Evolutionary conservation across 257 asterid genomes (phyloP).

Genomic region (Thymus mandschuricus): DNA sequence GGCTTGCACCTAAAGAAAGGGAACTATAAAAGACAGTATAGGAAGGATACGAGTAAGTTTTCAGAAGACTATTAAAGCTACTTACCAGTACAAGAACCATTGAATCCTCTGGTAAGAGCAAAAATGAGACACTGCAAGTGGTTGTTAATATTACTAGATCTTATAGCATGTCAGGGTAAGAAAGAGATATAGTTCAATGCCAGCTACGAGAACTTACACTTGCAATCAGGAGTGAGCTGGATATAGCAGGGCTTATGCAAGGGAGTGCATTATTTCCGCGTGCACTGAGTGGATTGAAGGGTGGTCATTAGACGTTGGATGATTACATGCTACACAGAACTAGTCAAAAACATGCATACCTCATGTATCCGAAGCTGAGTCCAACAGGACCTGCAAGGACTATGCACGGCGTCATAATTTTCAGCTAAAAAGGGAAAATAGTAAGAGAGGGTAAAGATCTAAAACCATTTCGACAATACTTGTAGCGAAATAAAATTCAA

Average conservation of each 20-base stretch:
- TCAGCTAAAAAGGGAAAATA: slow-evolving; percentile 38
- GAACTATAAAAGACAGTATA: slow-evolving; percentile 16
- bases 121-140: slow-evolving; percentile 44
- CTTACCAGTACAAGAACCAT: slow-evolving; percentile 34
- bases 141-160: slow-evolving; percentile 19
- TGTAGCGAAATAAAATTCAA: background rate
- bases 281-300: slow-evolving; percentile 37
- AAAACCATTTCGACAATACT: slow-evolving; percentile 8
- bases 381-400: slow-evolving; percentile 57
- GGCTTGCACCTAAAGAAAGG: slow-evolving; percentile 38
- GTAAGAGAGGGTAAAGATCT: background rate
- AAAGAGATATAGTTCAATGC: slow-evolving; percentile 19
- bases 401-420: slow-evolving; percentile 49
- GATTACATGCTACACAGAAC: slow-evolving; percentile 16
- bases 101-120: slow-evolving; percentile 32
- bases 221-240: slow-evolving; percentile 47
- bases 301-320: slow-evolving; percentile 15
- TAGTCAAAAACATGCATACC: slow-evolving; percentile 35
- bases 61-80: background rate
- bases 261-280: slow-evolving; percentile 49
- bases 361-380: slow-evolving; percentile 54
- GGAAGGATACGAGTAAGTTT: slow-evolving; percentile 12
- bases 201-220: slow-evolving; percentile 36
- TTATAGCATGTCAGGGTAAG: background rate
- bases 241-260: slow-evolving; percentile 46